These are phyloP conservation scores for Setaria italica DNA, from an alignment of 202 grass and related monocot species.

Conservation along the genomic window DNA sequence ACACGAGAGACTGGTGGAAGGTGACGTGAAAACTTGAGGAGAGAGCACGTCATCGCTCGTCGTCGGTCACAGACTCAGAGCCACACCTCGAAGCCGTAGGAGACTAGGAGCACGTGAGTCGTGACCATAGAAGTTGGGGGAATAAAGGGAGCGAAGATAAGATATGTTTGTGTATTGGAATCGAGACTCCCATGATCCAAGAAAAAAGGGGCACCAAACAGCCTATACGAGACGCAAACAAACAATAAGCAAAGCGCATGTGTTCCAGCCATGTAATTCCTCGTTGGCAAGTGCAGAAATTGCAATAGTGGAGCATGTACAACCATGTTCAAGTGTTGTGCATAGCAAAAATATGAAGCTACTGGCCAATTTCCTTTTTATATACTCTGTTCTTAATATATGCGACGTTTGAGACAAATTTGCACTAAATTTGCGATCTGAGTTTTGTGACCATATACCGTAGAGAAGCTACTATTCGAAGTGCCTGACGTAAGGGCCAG, in stretches of 20 bases:
- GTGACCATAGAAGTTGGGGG: conserved; percentile 19
- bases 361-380: too few relatives aligned
- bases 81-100: not conserved
- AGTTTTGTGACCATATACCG: not conserved
- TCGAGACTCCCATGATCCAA: conserved; percentile 19
- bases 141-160: conserved; percentile 11
- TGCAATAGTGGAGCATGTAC: too few relatives aligned
- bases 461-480: too few relatives aligned
- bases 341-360: not conserved
- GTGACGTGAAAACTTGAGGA: conserved; percentile 1
- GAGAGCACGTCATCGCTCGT: not conserved
- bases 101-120: not conserved
- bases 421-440: not conserved
- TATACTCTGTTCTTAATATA: too few relatives aligned
- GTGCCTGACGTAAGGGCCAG: not conserved
- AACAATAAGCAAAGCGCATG: not conserved
- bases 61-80: not conserved
- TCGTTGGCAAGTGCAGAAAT: too few relatives aligned
- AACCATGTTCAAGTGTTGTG: not conserved
- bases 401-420: too few relatives aligned
- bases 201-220: not conserved
- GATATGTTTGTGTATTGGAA: not conserved
- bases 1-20: not conserved
- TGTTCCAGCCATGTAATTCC: not conserved
- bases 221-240: not conserved